Conservation (phyloP, 345 rosid genomes). For the Citrus glauca region DNA sequence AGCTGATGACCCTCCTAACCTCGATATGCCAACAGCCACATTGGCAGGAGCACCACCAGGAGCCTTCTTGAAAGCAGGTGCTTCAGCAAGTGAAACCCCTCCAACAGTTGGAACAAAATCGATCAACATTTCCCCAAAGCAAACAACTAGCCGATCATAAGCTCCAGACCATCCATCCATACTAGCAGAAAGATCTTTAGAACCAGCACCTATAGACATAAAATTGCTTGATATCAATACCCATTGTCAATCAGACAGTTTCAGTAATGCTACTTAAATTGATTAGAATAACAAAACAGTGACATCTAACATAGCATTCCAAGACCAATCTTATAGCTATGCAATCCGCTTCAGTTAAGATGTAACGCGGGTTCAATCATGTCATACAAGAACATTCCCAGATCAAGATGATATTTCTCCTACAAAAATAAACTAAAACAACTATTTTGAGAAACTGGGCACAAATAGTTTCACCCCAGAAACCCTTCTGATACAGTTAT, state of each 20-base stretch:
- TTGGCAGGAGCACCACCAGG: constrained; percentile 99
- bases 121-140: constrained; percentile 94
- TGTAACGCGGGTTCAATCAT: not conserved
- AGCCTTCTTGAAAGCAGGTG: constrained; percentile 94
- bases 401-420: constrained; percentile 9
- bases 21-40: constrained; percentile 90
- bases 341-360: not conserved
- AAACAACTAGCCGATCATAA: constrained; percentile 50
- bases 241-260: not conserved
- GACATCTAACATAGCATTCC: constrained; percentile 1
- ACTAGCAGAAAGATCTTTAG: constrained; percentile 24
- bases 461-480: not conserved
- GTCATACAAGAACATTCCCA: not conserved
- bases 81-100: constrained; percentile 92
- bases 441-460: not conserved
- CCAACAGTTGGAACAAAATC: constrained; percentile 90
- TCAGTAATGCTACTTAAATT: not conserved
- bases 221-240: constrained; percentile 5
- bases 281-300: not conserved
- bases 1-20: constrained; percentile 91
- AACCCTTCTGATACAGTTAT: not conserved
- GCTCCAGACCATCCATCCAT: constrained; percentile 13
- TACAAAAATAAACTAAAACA: not conserved
- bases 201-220: constrained; percentile 28
- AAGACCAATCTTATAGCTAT: not conserved